phyloP scores from a whole-genome alignment of 2,329 filamentous ascomycete species.

The Colletotrichum chlorophyti region DNA sequence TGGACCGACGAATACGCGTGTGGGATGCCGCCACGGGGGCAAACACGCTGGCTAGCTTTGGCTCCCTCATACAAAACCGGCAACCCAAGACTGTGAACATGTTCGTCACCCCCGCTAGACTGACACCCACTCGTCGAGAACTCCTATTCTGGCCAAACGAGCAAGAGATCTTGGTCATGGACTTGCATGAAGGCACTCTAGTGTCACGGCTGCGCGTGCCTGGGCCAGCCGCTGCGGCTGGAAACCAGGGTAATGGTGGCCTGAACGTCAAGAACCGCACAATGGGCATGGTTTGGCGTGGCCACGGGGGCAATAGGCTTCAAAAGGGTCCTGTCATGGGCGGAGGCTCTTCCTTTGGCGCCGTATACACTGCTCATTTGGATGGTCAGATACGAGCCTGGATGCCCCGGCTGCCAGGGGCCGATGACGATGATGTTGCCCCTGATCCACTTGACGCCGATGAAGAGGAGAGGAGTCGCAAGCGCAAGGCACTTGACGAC shows the following conservation, averaged over 20 bases:
- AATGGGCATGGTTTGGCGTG: constrained; percentile 77
- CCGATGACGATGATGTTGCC: constrained; percentile 55
- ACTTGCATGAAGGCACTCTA: constrained; percentile 78
- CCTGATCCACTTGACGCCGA: constrained; percentile 45
- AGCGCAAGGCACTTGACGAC: constrained; percentile 80
- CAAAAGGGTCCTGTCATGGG: constrained; percentile 67
- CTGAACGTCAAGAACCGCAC: constrained; percentile 71
- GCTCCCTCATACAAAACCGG: constrained; percentile 79
- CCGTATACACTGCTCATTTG: constrained; percentile 80
- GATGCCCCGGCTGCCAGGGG: constrained; percentile 66
- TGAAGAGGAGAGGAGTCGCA: constrained; percentile 60
- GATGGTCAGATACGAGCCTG: constrained; percentile 86
- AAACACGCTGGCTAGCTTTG: constrained; percentile 90
- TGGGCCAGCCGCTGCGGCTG: constrained; percentile 57
- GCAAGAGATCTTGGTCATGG: constrained; percentile 79
- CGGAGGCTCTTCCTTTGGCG: constrained; percentile 57
- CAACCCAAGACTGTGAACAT: constrained; percentile 68
- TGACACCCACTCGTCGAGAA: constrained; percentile 64
- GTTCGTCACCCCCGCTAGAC: constrained; percentile 66
- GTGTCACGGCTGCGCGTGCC: constrained; percentile 74
- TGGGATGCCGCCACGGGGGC: constrained; percentile 84
- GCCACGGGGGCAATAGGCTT: constrained; percentile 63
- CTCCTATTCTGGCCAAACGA: constrained; percentile 84
- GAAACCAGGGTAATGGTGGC: constrained; percentile 54
- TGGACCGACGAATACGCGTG: constrained; percentile 84